Conservation (phyloP, 768 basidiomycete genomes). For the Podaxis mareebaensis region DNA sequence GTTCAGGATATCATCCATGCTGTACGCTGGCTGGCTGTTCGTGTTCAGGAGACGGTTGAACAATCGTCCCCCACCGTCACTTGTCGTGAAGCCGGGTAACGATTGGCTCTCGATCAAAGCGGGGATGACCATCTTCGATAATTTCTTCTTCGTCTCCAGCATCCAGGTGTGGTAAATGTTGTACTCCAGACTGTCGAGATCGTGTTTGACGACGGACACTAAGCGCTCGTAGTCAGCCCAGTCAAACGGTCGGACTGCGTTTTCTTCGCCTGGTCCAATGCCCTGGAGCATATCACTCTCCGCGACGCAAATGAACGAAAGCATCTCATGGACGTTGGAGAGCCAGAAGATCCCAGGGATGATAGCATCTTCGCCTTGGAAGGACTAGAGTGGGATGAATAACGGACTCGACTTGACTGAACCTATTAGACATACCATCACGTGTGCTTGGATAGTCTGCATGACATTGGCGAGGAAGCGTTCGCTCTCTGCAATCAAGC, state of each 20-base stretch:
- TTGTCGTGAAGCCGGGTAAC: conserved; percentile 95
- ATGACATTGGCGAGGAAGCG: conserved; percentile 98
- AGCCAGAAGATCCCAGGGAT: conserved; percentile 98
- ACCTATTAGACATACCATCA: conserved; percentile 72
- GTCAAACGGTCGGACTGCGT: conserved; percentile 87
- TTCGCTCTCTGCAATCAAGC: conserved; percentile 95
- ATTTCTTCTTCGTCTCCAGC: conserved; percentile 94
- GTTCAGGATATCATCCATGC: conserved; percentile 98
- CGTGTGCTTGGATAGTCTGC: conserved; percentile 96
- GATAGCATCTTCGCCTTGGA: conserved; percentile 91
- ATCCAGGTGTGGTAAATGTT: conserved; percentile 99
- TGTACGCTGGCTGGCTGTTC: conserved; percentile 86
- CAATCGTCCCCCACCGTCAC: conserved; percentile 88
- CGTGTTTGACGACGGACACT: conserved; percentile 98
- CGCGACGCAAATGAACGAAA: conserved; percentile 98
- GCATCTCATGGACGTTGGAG: conserved; percentile 99
- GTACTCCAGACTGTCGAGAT: conserved; percentile 97
- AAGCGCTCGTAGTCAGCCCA: conserved; percentile 97
- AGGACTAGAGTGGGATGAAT: conserved; percentile 53
- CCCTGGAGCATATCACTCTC: conserved; percentile 98
- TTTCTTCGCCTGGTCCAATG: conserved; percentile 94
- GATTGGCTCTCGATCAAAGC: conserved; percentile 98
- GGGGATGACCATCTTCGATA: conserved; percentile 98
- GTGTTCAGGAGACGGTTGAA: conserved; percentile 91
- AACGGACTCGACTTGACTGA: background rate